Percentiles rank a stretch among this genome's conserved stretches.
These are phyloP conservation scores for Nitzschia sp. DNA, from an alignment of 108 stramenopile genomes.

Conservation along the genomic window DNA sequence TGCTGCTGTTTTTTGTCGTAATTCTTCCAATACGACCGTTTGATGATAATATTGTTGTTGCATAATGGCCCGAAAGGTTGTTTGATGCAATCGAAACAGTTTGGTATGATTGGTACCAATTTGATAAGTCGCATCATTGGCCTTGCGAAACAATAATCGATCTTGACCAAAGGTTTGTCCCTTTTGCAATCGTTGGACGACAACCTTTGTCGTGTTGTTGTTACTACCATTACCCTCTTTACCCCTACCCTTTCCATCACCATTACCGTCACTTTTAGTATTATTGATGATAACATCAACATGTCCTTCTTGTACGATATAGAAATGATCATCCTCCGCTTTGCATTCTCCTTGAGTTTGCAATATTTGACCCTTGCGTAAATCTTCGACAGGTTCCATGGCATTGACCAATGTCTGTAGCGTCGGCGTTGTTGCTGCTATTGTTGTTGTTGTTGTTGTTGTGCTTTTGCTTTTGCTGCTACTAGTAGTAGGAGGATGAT, in stretches of 20 bases:
- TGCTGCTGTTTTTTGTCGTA: slow-evolving; percentile 19
- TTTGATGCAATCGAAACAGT: slow-evolving; percentile 78
- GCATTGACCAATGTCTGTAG: slow-evolving; percentile 2
- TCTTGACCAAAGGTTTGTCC: slow-evolving; percentile 82
- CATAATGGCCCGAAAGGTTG: slow-evolving; percentile 67
- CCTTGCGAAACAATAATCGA: slow-evolving; percentile 80
- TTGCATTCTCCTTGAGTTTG: slow-evolving; percentile 36
- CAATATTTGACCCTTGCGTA: slow-evolving; percentile 4
- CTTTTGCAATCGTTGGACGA: slow-evolving; percentile 36
- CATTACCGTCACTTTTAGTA: too few relatives aligned
- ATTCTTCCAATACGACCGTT: slow-evolving; percentile 30
- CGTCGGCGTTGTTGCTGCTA: background rate
- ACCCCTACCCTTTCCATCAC: background rate
- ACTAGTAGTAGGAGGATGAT: too few relatives aligned
- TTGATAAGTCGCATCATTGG: slow-evolving; percentile 76
- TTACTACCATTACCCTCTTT: too few relatives aligned
- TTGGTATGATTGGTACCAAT: slow-evolving; percentile 23
- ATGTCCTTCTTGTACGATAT: slow-evolving; percentile 55
- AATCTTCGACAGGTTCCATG: slow-evolving; percentile 9
- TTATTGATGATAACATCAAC: slow-evolving; percentile 64
- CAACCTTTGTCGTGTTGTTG: too few relatives aligned
- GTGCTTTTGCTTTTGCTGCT: too few relatives aligned
- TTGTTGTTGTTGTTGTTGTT: too few relatives aligned
- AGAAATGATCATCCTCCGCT: slow-evolving; percentile 61
- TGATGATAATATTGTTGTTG: slow-evolving; percentile 69